Base-by-base conservation (phyloP, 1,284 basidiomycete genomes). In the Mycosarcoma mackinlayi region DNA sequence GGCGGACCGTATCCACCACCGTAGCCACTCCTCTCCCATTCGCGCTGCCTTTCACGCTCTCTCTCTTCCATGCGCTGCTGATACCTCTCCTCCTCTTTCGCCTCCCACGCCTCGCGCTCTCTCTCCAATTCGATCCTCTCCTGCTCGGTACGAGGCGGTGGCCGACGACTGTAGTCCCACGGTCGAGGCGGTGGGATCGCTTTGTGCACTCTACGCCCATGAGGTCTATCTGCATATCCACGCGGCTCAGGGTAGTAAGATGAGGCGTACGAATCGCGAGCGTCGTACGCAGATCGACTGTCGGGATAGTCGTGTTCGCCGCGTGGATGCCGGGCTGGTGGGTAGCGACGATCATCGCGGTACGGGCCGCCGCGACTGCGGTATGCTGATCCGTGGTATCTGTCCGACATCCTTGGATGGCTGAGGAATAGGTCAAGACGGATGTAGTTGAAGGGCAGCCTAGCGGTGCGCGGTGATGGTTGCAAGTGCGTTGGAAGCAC, bases 141-240 rank as follows among this genome's bases (percentile, higher is more conserved):
- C 45, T 63, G 51, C 23, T 69, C 66, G 16, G 14, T 63, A 4
- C 66, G 50, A 5, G 66, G 66, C 34, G 40, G n/a, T 10, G 66
- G 60, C 34, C 66, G 54, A 2, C 66, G 51, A n/a, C 45, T 53
- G 30, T 69, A 69, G 48, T 63, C 56, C 66, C 66, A 69, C 31
- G 65, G 65, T 19, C 65, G 24, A 7, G 65, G 65, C 9, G 63
- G 63, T 18, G 63, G 63, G 11, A 66, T 52, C 6, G 57, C n/a
- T 21, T 52, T 66, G 57, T 66, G 63, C 37, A 59, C 53, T 11
- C 49, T 33, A n/a, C 63, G 39, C 1, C 35, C 47, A 24, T 51
- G 54, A 7, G 53, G 54, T 28, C 45, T 55, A 4, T 50, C 56
- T 8, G 37, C 6, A 14, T 41, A 44, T 16, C 47, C 52, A 41